Percentiles rank a stretch among this genome's conserved stretches.
Conservation (phyloP, 2,329 filamentous ascomycete genomes). For the Penicillium sp. region DNA sequence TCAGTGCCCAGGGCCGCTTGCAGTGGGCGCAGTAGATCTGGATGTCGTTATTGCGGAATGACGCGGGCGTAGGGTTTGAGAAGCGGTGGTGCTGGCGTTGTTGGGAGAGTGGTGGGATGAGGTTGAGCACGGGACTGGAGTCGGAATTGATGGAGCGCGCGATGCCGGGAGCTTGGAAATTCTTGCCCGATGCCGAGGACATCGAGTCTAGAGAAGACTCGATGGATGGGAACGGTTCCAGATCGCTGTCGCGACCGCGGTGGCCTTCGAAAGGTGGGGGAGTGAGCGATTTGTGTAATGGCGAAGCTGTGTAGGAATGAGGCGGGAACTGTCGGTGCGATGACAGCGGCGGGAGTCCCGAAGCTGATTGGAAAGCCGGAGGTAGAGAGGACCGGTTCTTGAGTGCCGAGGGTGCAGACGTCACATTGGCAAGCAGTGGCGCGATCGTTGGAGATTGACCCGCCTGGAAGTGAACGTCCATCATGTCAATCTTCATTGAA, state of each 20-base stretch:
- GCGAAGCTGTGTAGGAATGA: conserved; percentile 76
- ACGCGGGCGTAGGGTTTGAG: conserved; percentile 58
- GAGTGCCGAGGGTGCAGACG: conserved; percentile 44
- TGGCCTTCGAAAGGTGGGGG: conserved; percentile 70
- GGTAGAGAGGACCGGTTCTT: conserved; percentile 65
- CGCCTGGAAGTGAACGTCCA: conserved; percentile 29
- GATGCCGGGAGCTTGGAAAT: conserved; percentile 67
- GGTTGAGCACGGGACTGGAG: conserved; percentile 58
- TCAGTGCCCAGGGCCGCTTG: conserved; percentile 73
- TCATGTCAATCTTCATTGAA: conserved; percentile 51
- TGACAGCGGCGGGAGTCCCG: conserved; percentile 44
- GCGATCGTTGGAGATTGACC: conserved; percentile 47
- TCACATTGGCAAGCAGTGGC: conserved; percentile 44
- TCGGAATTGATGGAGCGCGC: conserved; percentile 72
- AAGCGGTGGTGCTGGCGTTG: conserved; percentile 47
- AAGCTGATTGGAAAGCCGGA: conserved; percentile 57
- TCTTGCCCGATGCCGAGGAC: conserved; percentile 60
- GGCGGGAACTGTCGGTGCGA: conserved; percentile 51
- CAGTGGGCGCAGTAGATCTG: conserved; percentile 94
- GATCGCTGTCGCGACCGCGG: conserved; percentile 55
- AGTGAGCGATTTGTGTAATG: conserved; percentile 85
- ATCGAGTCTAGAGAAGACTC: conserved; percentile 71
- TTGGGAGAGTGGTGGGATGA: conserved; percentile 41
- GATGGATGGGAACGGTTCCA: conserved; percentile 86
- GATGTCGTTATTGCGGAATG: conserved; percentile 56